A percentile compares a stretch with the other conserved stretches of the same genome.
Conservation (phyloP, 2,329 filamentous ascomycete species). For the Exserohilum turcica region DNA sequence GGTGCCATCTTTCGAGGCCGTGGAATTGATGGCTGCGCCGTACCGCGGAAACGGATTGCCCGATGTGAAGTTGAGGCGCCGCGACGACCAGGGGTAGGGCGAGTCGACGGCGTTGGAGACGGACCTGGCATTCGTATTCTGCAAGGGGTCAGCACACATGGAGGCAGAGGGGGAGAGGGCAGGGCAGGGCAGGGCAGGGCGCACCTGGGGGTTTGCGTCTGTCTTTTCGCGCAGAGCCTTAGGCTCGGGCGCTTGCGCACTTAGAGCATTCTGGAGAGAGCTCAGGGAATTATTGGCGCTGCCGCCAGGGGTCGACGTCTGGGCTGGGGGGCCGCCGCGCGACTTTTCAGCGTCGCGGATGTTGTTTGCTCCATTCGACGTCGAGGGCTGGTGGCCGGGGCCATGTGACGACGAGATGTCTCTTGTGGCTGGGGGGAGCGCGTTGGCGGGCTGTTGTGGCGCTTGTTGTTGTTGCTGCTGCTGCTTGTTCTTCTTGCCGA, state of each 20-base stretch:
- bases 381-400: constrained; percentile 48
- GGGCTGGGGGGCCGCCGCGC: constrained; percentile 28
- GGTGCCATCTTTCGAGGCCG: constrained; percentile 93
- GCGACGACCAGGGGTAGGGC: constrained; percentile 95
- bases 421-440: constrained; percentile 60
- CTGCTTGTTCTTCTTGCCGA: constrained; percentile 55
- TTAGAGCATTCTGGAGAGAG: constrained; percentile 65
- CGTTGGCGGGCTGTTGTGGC: constrained; percentile 25
- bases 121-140: constrained; percentile 32
- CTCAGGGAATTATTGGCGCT: constrained; percentile 70
- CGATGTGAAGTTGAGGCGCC: constrained; percentile 82
- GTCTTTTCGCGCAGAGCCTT: constrained; percentile 62
- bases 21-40: constrained; percentile 91
- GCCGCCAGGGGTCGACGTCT: constrained; percentile 73
- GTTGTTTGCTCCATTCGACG: constrained; percentile 51
- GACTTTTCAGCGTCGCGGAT: constrained; percentile 50
- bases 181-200: constrained; percentile 23
- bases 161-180: background rate
- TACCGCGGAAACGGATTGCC: constrained; percentile 95
- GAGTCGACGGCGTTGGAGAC: constrained; percentile 67
- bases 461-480: constrained; percentile 17
- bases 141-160: constrained; percentile 20
- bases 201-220: constrained; percentile 62
- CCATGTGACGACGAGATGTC: constrained; percentile 64
- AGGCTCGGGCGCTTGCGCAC: constrained; percentile 66